Evolutionary conservation across 148 eudicot genomes (phyloP).

Genomic region (Cornus controversa): DNA sequence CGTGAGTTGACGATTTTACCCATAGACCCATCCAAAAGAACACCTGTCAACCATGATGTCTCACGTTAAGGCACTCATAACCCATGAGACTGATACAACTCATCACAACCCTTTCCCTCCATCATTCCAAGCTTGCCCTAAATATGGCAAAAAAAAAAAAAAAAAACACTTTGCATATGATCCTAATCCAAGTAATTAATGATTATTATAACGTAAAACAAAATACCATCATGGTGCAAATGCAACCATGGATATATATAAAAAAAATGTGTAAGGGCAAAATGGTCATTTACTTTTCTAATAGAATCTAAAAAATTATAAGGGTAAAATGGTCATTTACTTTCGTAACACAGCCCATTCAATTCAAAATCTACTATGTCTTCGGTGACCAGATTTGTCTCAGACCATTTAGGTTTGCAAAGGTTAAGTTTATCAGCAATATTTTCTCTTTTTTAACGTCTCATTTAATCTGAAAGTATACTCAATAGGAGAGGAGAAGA

Average conservation of each 20-base stretch:
- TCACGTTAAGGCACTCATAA: slow-evolving; percentile 47
- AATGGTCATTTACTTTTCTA: not conserved
- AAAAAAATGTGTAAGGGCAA: not conserved
- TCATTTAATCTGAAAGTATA: too few species aligned
- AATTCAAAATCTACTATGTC: too few species aligned
- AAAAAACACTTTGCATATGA: slow-evolving; percentile 23
- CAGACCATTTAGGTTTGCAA: too few species aligned
- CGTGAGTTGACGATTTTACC: not conserved
- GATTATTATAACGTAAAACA: slow-evolving; percentile 21
- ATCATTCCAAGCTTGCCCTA: slow-evolving; percentile 22
- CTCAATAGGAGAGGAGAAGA: too few species aligned
- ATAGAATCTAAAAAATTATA: too few species aligned
- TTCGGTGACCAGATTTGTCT: too few species aligned
- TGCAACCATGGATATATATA: not conserved
- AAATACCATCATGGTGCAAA: slow-evolving; percentile 20
- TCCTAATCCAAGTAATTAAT: slow-evolving; percentile 21
- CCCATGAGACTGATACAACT: slow-evolving; percentile 26
- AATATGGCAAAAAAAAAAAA: slow-evolving; percentile 9
- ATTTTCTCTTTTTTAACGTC: too few species aligned
- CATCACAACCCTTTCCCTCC: not conserved
- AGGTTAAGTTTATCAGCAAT: too few species aligned
- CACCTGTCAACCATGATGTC: slow-evolving; percentile 29
- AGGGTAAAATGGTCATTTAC: not conserved
- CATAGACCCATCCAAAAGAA: slow-evolving; percentile 16
- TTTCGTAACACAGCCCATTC: too few species aligned